phyloP scores from a whole-genome alignment of 169 alveolate genomes.

The Eimeria acervulina region DNA sequence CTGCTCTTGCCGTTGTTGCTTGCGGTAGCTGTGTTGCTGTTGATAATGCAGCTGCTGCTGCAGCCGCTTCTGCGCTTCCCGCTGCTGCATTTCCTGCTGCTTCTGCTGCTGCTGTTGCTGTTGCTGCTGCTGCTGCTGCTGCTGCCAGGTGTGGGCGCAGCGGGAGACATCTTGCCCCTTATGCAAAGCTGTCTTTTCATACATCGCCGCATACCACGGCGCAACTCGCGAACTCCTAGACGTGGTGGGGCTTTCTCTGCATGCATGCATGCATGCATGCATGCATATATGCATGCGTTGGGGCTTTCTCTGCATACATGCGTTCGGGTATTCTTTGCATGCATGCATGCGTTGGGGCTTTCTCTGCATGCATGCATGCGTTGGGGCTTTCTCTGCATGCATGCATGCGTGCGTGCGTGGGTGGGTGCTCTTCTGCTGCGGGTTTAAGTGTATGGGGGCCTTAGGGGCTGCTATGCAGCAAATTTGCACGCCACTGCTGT shows the following conservation, averaged over 20 bases:
- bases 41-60: neutral
- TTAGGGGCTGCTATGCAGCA: too few relatives aligned
- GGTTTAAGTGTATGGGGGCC: too few relatives aligned
- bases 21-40: neutral
- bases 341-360: too few relatives aligned
- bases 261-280: neutral
- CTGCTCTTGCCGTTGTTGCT: too few relatives aligned
- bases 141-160: constrained; percentile 81
- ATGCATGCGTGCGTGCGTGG: neutral
- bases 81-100: too few relatives aligned
- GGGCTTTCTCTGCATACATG: neutral
- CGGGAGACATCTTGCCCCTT: constrained; percentile 83
- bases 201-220: constrained; percentile 78
- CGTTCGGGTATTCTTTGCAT: neutral
- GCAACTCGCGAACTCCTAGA: constrained; percentile 73
- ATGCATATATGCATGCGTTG: neutral
- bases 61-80: neutral
- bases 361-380: too few relatives aligned
- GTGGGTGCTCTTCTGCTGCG: too few relatives aligned
- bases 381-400: neutral
- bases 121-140: neutral
- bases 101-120: neutral
- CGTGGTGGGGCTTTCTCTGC: constrained; percentile 30
- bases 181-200: constrained; percentile 79
- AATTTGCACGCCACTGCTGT: too few relatives aligned